Percentiles rank a stretch among this genome's conserved stretches.
Conservation (phyloP, 1,284 basidiomycete genomes). For the Sanguinoderma infundibulare region DNA sequence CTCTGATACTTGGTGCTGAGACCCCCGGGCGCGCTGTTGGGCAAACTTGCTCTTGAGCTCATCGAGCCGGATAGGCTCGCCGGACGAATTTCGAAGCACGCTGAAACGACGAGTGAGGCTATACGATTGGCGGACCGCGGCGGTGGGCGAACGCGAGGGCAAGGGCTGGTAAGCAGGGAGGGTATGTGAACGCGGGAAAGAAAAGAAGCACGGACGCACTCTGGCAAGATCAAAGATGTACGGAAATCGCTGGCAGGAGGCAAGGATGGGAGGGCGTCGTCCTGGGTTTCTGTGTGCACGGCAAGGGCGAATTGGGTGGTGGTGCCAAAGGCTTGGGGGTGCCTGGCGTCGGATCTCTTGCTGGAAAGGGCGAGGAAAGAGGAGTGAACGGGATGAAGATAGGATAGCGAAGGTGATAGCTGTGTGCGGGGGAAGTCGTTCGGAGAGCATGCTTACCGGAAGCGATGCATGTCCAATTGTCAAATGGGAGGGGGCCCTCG, state of each 20-base stretch:
- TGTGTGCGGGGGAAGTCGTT: slow-evolving; percentile 29
- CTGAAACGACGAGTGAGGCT: slow-evolving; percentile 83
- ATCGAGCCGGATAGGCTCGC: slow-evolving; percentile 66
- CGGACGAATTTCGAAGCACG: slow-evolving; percentile 68
- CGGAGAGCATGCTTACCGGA: slow-evolving; percentile 62
- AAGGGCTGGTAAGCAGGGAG: slow-evolving; percentile 17
- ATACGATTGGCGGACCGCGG: slow-evolving; percentile 32
- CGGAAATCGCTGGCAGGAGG: slow-evolving; percentile 77
- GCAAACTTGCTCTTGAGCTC: slow-evolving; percentile 69
- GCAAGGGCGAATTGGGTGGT: slow-evolving; percentile 34
- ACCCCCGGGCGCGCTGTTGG: slow-evolving; percentile 72
- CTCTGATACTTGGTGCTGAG: slow-evolving; percentile 69
- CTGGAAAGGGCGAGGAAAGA: slow-evolving; percentile 32
- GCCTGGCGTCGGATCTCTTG: slow-evolving; percentile 71
- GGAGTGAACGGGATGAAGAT: slow-evolving; percentile 16
- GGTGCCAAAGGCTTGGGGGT: slow-evolving; percentile 37
- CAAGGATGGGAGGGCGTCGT: slow-evolving; percentile 56
- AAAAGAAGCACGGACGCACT: slow-evolving; percentile 56
- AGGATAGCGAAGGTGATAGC: slow-evolving; percentile 14
- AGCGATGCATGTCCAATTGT: slow-evolving; percentile 67
- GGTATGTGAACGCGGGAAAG: slow-evolving; percentile 22
- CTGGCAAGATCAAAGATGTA: slow-evolving; percentile 80
- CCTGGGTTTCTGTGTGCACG: slow-evolving; percentile 38
- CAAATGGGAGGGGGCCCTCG: slow-evolving; percentile 26
- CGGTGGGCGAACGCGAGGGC: neutral